A percentile compares a stretch with the other conserved stretches of the same genome.
Conservation (phyloP, 2,329 filamentous ascomycete genomes). For the Monilinia laxa region DNA sequence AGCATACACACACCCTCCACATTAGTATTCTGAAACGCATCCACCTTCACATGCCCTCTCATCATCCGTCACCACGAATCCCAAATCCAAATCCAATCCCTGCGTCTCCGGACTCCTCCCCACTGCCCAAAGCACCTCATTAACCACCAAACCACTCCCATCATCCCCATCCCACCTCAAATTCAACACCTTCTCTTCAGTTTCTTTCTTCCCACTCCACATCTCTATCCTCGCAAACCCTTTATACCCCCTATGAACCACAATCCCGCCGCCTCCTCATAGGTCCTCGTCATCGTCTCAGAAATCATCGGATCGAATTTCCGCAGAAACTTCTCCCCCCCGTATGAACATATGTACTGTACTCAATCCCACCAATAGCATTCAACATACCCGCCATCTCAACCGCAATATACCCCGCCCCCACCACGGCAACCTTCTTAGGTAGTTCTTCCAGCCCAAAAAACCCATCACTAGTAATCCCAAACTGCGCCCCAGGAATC, state of each 20-base stretch:
- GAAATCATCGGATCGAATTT: conserved; percentile 55
- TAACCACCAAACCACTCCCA: conserved; percentile 46
- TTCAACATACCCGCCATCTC: conserved; percentile 52
- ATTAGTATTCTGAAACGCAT: conserved; percentile 52
- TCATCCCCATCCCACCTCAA: conserved; percentile 44
- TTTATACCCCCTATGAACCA: conserved; percentile 48
- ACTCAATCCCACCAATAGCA: conserved; percentile 48
- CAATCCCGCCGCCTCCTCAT: conserved; percentile 50
- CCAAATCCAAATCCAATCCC: conserved; percentile 44
- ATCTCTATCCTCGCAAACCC: conserved; percentile 49
- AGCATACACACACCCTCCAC: conserved; percentile 50
- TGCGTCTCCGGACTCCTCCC: conserved; percentile 48
- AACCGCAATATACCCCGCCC: conserved; percentile 42
- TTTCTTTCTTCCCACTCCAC: conserved; percentile 32
- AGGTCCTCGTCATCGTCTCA: conserved; percentile 51
- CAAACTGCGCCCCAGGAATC: conserved; percentile 48
- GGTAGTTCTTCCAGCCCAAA: conserved; percentile 52
- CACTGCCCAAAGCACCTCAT: conserved; percentile 52
- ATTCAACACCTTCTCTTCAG: conserved; percentile 47
- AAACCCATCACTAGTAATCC: conserved; percentile 52
- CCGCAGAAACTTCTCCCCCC: conserved; percentile 48
- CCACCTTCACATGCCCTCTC: conserved; percentile 46
- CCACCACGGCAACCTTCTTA: conserved; percentile 50
- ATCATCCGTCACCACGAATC: conserved; percentile 45
- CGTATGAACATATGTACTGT: conserved; percentile 52